phyloP scores from a whole-genome alignment of 2,329 filamentous ascomycete species.

The Fusarium sacchari region DNA sequence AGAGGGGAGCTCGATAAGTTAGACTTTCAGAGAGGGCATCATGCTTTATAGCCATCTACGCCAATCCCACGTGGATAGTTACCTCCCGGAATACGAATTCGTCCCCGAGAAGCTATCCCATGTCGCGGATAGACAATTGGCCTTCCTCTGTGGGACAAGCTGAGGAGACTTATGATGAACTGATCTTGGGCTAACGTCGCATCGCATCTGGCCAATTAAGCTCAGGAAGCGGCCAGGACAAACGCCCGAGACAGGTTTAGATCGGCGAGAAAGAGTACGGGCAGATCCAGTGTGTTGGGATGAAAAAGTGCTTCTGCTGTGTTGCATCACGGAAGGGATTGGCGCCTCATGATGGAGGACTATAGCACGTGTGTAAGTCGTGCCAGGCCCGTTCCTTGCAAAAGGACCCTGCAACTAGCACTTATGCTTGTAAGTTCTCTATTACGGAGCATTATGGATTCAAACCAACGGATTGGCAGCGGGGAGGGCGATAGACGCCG shows the following conservation, averaged over 20 bases:
- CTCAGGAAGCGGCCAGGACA: slow-evolving; percentile 15
- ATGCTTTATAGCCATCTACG: slow-evolving; percentile 37
- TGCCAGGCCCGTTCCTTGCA: slow-evolving; percentile 22
- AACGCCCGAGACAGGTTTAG: slow-evolving; percentile 25
- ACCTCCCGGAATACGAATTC: slow-evolving; percentile 27
- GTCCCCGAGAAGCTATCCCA: slow-evolving; percentile 19
- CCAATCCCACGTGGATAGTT: slow-evolving; percentile 35
- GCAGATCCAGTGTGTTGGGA: slow-evolving; percentile 37
- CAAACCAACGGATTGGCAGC: background rate
- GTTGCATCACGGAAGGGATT: slow-evolving; percentile 18
- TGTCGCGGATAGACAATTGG: slow-evolving; percentile 19
- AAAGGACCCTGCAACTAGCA: slow-evolving; percentile 20
- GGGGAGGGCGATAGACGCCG: background rate
- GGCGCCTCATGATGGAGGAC: slow-evolving; percentile 38
- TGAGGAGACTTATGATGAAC: slow-evolving; percentile 23
- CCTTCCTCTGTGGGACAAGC: slow-evolving; percentile 41
- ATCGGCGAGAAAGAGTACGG: slow-evolving; percentile 29
- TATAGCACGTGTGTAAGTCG: slow-evolving; percentile 37
- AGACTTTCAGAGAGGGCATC: slow-evolving; percentile 20
- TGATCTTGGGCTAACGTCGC: slow-evolving; percentile 30
- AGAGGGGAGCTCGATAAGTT: slow-evolving; percentile 6
- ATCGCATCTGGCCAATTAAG: slow-evolving; percentile 31
- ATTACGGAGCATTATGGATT: background rate
- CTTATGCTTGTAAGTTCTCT: slow-evolving; percentile 22
- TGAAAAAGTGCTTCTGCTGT: slow-evolving; percentile 15